Base-by-base conservation (phyloP, 768 basidiomycete species). In the Podaxis mareebaensis region DNA sequence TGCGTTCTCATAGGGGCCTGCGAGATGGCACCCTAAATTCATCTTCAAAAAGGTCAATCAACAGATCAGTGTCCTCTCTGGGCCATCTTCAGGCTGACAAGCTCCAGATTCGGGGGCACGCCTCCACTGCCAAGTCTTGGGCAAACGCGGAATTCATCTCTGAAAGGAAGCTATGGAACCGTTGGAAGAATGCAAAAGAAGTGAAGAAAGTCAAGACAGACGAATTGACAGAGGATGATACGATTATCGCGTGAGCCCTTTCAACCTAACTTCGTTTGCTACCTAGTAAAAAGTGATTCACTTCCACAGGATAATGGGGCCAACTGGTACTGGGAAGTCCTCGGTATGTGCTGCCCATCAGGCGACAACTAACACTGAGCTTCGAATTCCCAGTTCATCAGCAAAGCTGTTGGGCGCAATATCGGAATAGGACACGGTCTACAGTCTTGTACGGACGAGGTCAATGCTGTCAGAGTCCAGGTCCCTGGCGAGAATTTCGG, bases 171-270 rank as follows among this genome's bases (percentile, higher is more conserved):
- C 6, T 44, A 44, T 44, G 42, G 42, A 44, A 44, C 20, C 15
- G 15, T 5, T 17, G 42, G 17, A 44, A 44, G n/a, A 6, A 3
- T 44, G 42, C 42, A n/a, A 44, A 44, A 13, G 42, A 44, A 15
- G 42, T n/a, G n/a, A 44, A 44, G 42, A 5, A 44, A 6, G 42
- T 44, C 15, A n/a, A 44, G 42, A 44, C 42, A 20, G 42, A 44
- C 15, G 42, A 44, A n/a, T 17, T 44, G 42, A 44, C 42, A 44
- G 42, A 61, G 26, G 55, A 60, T 8, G 67, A 68, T 52, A 60
- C 67, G n/a, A 56, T 68, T 46, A 64, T 68, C n/a, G 68, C 58
- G 68, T 68, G 49, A 1, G 66, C 58, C 12, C 22, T 22, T 49
- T 7, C 5, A 12, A 8, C 6, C 11, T 22, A 1, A 12, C 20